Base-by-base conservation (phyloP, 2,329 filamentous ascomycete species). In the Beauveria pseudobassiana region DNA sequence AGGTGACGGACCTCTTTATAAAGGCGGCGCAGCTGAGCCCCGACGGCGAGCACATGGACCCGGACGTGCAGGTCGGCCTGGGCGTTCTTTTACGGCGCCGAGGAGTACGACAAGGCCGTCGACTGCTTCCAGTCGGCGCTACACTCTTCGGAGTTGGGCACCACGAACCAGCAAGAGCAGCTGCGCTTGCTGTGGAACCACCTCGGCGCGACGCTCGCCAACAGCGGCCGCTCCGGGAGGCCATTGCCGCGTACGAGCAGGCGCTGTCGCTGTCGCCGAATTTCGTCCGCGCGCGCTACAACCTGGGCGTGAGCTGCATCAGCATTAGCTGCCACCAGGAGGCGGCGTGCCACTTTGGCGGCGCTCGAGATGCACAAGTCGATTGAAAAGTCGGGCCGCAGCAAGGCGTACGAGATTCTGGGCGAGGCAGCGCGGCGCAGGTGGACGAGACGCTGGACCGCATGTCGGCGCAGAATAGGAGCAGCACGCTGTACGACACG, bases 51-150 rank as follows among this genome's bases (percentile, higher is more conserved):
- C 91, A 95, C 70, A 98, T 99, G 90, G 96, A 99, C 71, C 95
- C 95, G 0, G 95, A 99, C 72, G 95, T 99, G 8, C 96, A 99
- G 76, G 95, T 99, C 63, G 95, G 95, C 1, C 82, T 99, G 1
- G 96, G 96, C 42, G 95, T 99, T 99, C 18, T 98, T 99, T 79
- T 99, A 99, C 76, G 95, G 93, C 57, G 92, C 91, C 34, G 95
- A 99, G 76, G 93, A 98, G 72, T 98, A 97, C 78, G 91, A 95
- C 73, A 99, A 99, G 78, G 95, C 95, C 0, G 93, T 99, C 43
- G 95, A 99, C 79, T 99, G 96, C 80, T 99, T 99, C 83, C 90
- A 89, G 61, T 88, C 93, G 1, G 93, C 96, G 0, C 85, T 99
- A 26, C 90, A 91, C 63, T 91, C 87, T 26, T 91, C 90, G 1